phyloP scores from a whole-genome alignment of 1,284 basidiomycete species.

The Lignosus rhinocerotis region DNA sequence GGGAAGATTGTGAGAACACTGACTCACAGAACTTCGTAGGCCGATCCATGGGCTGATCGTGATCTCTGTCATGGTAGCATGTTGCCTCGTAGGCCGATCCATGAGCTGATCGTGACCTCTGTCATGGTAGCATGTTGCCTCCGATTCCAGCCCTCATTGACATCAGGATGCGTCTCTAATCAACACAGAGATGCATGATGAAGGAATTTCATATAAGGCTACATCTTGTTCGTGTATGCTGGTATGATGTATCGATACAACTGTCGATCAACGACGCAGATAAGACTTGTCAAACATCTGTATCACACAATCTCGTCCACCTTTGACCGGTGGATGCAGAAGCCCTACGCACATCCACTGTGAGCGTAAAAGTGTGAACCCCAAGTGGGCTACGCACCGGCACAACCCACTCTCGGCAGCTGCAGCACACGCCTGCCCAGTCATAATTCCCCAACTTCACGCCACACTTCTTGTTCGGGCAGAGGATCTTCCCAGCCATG shows the following conservation, averaged over 20 bases:
- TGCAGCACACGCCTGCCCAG: conserved; percentile 94
- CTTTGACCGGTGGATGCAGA: conserved; percentile 87
- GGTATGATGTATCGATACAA: conserved; percentile 2
- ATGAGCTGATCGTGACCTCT: too few species aligned
- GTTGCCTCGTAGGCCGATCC: too few species aligned
- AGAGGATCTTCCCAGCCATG: conserved; percentile 85
- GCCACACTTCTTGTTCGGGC: conserved; percentile 88
- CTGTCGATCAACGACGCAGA: neutral
- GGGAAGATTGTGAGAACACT: too few species aligned
- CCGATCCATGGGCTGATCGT: too few species aligned
- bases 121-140: too few species aligned
- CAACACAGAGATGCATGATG: too few species aligned
- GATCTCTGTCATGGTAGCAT: too few species aligned
- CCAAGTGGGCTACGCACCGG: conserved; percentile 56
- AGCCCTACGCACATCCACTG: conserved; percentile 54
- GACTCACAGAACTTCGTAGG: too few species aligned
- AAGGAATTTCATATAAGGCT: neutral
- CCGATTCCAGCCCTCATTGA: too few species aligned
- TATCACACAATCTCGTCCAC: conserved; percentile 77
- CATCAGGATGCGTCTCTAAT: too few species aligned
- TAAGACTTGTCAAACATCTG: neutral
- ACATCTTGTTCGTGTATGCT: neutral
- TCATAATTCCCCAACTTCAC: conserved; percentile 95
- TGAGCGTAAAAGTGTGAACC: neutral
- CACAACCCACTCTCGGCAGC: conserved; percentile 88